phyloP scores from a whole-genome alignment of 495 filamentous ascomycete genomes.

The Talaromyces proteolyticus region DNA sequence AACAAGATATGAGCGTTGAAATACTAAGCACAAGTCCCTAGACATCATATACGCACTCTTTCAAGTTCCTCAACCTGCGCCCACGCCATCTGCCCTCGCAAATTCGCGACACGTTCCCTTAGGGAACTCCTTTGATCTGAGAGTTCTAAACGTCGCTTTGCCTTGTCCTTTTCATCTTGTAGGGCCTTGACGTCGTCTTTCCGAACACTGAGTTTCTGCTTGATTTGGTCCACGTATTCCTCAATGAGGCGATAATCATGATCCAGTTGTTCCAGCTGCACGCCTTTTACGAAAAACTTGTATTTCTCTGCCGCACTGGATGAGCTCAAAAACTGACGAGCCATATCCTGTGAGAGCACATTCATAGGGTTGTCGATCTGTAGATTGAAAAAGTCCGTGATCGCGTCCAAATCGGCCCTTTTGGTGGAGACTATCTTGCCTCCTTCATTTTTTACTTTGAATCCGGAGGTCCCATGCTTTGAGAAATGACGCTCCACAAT shows the following conservation, averaged over 20 bases:
- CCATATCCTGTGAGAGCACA: constrained; percentile 93
- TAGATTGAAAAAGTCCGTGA: constrained; percentile 85
- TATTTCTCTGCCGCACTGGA: constrained; percentile 83
- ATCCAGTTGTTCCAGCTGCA: constrained; percentile 87
- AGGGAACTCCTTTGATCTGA: constrained; percentile 53
- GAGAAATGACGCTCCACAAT: constrained; percentile 86
- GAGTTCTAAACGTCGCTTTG: constrained; percentile 46
- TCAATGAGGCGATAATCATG: constrained; percentile 81
- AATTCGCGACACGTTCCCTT: constrained; percentile 40
- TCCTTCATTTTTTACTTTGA: constrained; percentile 73
- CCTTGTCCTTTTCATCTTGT: constrained; percentile 36
- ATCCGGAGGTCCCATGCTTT: constrained; percentile 68
- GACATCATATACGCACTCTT: constrained; percentile 18
- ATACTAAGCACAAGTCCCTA: background rate
- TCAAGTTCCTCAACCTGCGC: constrained; percentile 60
- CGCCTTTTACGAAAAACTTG: constrained; percentile 93
- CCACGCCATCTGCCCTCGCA: constrained; percentile 64
- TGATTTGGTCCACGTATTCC: constrained; percentile 62
- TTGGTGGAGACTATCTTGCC: constrained; percentile 74
- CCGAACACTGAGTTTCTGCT: constrained; percentile 46
- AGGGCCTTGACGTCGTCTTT: constrained; percentile 43
- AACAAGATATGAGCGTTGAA: constrained; percentile 4
- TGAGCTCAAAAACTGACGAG: constrained; percentile 84
- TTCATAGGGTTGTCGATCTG: constrained; percentile 98
- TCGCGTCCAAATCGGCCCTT: constrained; percentile 83